These are phyloP conservation scores for Beauveria medogensis DNA, from an alignment of 2,329 filamentous ascomycete genomes.

Conservation along the genomic window DNA sequence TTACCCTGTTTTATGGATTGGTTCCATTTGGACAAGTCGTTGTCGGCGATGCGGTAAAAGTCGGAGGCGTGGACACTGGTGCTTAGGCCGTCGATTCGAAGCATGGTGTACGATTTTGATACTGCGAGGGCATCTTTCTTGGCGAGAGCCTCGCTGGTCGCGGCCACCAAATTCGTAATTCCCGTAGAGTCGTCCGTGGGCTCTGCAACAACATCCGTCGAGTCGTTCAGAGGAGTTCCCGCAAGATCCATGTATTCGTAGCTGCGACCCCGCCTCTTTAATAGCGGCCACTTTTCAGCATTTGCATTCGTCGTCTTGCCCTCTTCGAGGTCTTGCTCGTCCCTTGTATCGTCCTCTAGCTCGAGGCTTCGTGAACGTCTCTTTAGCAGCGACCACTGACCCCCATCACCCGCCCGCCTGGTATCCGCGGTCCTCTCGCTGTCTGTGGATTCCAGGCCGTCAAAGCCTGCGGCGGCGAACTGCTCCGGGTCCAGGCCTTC, in stretches of 20 bases:
- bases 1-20: constrained; percentile 51
- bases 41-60: constrained; percentile 59
- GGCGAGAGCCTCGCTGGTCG: background rate
- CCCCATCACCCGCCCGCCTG: background rate
- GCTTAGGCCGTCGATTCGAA: constrained; percentile 53
- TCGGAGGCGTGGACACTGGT: constrained; percentile 56
- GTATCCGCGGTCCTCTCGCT: background rate
- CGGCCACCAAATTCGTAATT: background rate
- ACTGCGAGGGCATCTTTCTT: background rate
- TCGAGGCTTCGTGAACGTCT: background rate
- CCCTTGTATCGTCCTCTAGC: background rate
- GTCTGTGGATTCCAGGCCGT: background rate
- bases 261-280: background rate
- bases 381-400: background rate
- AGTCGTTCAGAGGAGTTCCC: background rate
- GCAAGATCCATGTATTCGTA: background rate
- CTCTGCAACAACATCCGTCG: background rate
- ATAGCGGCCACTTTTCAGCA: constrained; percentile 4
- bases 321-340: background rate
- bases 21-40: constrained; percentile 61
- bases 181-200: background rate
- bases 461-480: background rate
- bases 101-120: constrained; percentile 22
- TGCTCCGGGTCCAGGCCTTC: background rate
- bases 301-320: too few species aligned